Evolutionary conservation across 2,329 filamentous ascomycete species (phyloP).

Genomic region (Thielaviopsis ethacetica): DNA sequence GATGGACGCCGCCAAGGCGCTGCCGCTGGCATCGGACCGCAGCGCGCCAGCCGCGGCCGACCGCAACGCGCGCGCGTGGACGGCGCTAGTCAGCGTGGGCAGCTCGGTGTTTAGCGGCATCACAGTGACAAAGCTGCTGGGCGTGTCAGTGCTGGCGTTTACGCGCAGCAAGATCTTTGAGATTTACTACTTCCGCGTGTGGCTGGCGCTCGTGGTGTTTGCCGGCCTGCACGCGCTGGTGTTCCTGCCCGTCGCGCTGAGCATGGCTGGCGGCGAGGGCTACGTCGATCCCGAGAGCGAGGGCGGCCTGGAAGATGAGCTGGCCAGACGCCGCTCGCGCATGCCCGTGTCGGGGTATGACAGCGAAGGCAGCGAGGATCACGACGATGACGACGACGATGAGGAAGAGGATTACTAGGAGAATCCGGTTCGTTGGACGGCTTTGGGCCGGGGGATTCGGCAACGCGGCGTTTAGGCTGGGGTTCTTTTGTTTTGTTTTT

Average conservation of each 20-base stretch:
- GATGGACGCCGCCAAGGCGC: constrained; percentile 38
- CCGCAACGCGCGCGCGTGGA: constrained; percentile 78
- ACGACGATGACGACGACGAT: not conserved
- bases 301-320: constrained; percentile 76
- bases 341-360: constrained; percentile 59
- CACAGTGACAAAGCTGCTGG: constrained; percentile 85
- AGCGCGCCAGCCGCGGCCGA: constrained; percentile 57
- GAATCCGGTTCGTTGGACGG: not conserved
- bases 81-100: constrained; percentile 85
- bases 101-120: constrained; percentile 92
- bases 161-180: constrained; percentile 98
- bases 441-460: not conserved
- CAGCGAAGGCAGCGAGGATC: constrained; percentile 32
- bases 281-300: constrained; percentile 79
- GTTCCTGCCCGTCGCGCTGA: constrained; percentile 80
- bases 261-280: constrained; percentile 68
- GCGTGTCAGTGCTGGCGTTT: constrained; percentile 82
- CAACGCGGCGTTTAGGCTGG: not conserved
- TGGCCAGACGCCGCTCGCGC: constrained; percentile 63
- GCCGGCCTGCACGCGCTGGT: constrained; percentile 78
- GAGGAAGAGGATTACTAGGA: constrained; percentile 7
- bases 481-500: not conserved
- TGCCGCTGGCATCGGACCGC: constrained; percentile 20
- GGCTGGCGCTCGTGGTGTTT: constrained; percentile 80
- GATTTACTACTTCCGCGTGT: constrained; percentile 97